phyloP scores from a whole-genome alignment of 2,329 filamentous ascomycete species.

The Alternaria alternata region DNA sequence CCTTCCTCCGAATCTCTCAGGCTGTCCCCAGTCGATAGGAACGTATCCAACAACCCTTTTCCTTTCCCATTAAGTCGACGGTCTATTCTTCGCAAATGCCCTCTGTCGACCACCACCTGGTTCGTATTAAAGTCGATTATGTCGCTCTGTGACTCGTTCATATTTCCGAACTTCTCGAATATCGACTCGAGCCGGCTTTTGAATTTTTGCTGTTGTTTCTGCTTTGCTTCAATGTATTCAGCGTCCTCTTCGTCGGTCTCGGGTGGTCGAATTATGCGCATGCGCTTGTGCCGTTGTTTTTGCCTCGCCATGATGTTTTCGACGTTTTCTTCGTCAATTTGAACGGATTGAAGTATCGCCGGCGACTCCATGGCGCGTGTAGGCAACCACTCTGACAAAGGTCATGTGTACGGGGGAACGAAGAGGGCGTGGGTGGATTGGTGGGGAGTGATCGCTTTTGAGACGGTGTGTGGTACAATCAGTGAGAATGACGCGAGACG shows the following conservation, averaged over 20 bases:
- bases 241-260: conserved; percentile 45
- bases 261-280: conserved; percentile 58
- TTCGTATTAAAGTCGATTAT: conserved; percentile 87
- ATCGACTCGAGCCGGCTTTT: conserved; percentile 82
- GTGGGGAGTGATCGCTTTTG: conserved; percentile 27
- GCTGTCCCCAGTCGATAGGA: conserved; percentile 43
- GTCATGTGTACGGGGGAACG: neutral
- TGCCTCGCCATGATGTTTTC: conserved; percentile 51
- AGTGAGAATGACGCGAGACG: conserved; percentile 32
- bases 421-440: conserved; percentile 2
- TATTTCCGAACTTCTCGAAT: conserved; percentile 84
- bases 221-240: conserved; percentile 50
- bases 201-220: conserved; percentile 53
- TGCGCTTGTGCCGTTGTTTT: conserved; percentile 62
- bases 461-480: conserved; percentile 4
- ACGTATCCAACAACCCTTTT: conserved; percentile 31
- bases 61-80: conserved; percentile 35
- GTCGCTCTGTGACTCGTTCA: conserved; percentile 85
- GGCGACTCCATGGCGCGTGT: conserved; percentile 63
- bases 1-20: conserved; percentile 50
- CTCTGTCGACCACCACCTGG: conserved; percentile 87
- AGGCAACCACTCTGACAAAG: neutral
- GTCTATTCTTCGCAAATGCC: conserved; percentile 73
- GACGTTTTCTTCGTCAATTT: conserved; percentile 45
- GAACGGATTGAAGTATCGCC: conserved; percentile 51